Percentiles rank a stretch among this genome's conserved stretches.
Conservation (phyloP, 148 eudicot genomes). For the Tetragonia tetragonoides region DNA sequence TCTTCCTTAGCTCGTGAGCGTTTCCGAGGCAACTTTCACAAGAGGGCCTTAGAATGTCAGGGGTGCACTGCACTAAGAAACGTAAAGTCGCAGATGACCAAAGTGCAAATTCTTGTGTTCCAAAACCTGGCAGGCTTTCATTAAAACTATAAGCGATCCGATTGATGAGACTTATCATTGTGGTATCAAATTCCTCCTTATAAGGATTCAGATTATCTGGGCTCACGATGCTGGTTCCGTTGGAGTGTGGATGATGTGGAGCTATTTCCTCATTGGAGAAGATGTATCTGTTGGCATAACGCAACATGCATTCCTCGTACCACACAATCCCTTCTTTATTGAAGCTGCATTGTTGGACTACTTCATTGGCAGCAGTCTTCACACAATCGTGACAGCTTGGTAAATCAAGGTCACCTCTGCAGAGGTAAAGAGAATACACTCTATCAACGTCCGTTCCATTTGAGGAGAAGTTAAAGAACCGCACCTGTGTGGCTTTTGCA, state of each 20-base stretch:
- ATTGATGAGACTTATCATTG: constrained; percentile 5
- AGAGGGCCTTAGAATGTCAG: constrained; percentile 22
- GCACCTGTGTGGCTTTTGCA: not conserved
- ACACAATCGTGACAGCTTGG: constrained; percentile 24
- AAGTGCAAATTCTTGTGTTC: not conserved
- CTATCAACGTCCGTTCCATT: not conserved
- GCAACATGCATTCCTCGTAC: constrained; percentile 32
- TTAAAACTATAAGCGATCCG: not conserved
- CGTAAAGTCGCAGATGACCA: not conserved
- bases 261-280: not conserved
- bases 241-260: not conserved
- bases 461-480: not conserved
- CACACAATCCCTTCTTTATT: constrained; percentile 21
- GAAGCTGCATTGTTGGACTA: not conserved
- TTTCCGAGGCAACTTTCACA: constrained; percentile 30
- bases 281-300: constrained; percentile 17
- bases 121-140: constrained; percentile 7
- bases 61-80: constrained; percentile 19
- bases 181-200: not conserved
- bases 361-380: not conserved
- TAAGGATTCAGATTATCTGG: not conserved
- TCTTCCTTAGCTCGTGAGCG: constrained; percentile 12
- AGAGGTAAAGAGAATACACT: constrained; percentile 28
- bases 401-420: constrained; percentile 21
- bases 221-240: not conserved